Evolutionary conservation across 345 rosid genomes (phyloP).

Genomic region (Rhizophora apiculata): DNA sequence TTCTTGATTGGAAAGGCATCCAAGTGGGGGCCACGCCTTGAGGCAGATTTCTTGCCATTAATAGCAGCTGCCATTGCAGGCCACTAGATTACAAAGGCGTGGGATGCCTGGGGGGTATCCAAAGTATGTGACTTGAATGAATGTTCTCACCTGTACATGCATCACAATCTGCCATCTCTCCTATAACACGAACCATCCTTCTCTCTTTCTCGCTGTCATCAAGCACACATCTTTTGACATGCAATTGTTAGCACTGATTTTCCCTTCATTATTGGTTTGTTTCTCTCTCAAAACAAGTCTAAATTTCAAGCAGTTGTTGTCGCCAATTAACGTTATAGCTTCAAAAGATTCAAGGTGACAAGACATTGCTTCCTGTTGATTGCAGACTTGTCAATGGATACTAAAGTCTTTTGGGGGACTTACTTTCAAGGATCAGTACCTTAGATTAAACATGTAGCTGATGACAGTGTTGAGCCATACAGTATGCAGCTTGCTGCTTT

Average conservation of each 20-base stretch:
- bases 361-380: too few species aligned
- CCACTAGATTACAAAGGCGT: conserved; percentile 37
- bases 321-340: too few species aligned
- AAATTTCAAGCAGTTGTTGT: too few species aligned
- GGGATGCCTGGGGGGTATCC: conserved; percentile 36
- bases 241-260: neutral
- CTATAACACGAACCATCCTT: too few species aligned
- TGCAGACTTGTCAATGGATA: too few species aligned
- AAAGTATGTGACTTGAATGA: conserved; percentile 25
- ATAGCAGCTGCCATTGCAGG: conserved; percentile 22
- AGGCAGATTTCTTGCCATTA: conserved; percentile 27
- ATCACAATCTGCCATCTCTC: conserved; percentile 5
- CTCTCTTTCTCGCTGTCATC: neutral
- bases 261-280: neutral
- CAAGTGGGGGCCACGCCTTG: conserved; percentile 28
- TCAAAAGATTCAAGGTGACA: too few species aligned
- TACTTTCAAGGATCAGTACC: too few species aligned
- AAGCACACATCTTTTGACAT: neutral
- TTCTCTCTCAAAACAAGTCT: neutral
- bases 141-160: neutral
- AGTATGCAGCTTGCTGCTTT: neutral
- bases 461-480: too few species aligned
- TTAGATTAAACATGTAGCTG: too few species aligned
- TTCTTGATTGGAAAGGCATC: conserved; percentile 26
- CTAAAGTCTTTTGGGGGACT: too few species aligned